Base-by-base conservation (phyloP, 257 asterid genomes). In the Linaria vulgaris region DNA sequence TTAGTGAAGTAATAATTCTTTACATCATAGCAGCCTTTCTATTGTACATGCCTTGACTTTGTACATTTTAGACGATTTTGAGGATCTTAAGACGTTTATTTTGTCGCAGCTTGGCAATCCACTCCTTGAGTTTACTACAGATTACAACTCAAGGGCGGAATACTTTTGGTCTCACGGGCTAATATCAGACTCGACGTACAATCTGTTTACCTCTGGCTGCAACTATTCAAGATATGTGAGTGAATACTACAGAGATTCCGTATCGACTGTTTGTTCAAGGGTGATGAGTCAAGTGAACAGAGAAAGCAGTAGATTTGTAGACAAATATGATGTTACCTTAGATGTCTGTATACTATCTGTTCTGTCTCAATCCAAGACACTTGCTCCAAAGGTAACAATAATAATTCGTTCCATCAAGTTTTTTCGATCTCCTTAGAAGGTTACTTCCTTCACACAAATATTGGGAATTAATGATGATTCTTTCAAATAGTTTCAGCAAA, bases 151-250 rank as follows among this genome's bases (percentile, higher is more conserved):
- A 5, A 77, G 88, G 72, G 90, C 90, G 2, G 95, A 83, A 54
- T 86, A 80, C 71, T 79, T 83, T 38, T 86, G 95, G 95, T 86
- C 95, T 39, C 95, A 86, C 60, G 95, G 95, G 31, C 69, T 86
- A 45, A 81, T 86, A 74, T 86, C 95, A 38, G 91, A 86, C 67
- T 60, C 84, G 10, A 83, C 91, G 1, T 83, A 83, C 75, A 76
- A 53, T 51, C 47, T 81, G 68, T 83, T 86, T 75, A 78, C 83
- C 68, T 74, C 74, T 11, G 69, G 55, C 30, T 86, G 95, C 63
- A 86, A 86, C 72, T 83, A 83, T 63, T 86, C 95, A 0, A 79
- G 79, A 51, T 86, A 81, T 23, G 91, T 83, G 61, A 76, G 90
- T 47, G 88, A 79, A 59, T 79, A 73, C 70, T 83, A 79, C 37